Percentiles rank a stretch among this genome's conserved stretches.
Evolutionary conservation across 257 asterid genomes (phyloP).

Genomic region (Ilex asprella): DNA sequence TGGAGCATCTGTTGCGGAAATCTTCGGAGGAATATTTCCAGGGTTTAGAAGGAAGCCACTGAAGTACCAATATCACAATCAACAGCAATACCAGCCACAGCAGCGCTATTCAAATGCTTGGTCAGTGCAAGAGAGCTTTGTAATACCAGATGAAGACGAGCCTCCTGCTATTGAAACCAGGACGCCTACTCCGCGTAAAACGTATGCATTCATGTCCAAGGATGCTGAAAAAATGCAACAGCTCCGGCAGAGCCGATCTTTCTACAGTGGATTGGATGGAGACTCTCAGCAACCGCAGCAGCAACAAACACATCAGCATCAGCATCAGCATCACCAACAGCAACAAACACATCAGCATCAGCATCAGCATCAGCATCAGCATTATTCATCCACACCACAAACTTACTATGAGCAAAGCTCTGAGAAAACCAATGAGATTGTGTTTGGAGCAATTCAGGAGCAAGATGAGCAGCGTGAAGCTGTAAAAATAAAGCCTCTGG

Average conservation of each 20-base stretch:
- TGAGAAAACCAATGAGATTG: slow-evolving; percentile 60
- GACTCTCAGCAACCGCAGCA: slow-evolving; percentile 17
- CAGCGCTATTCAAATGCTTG: slow-evolving; percentile 35
- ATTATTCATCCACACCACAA: slow-evolving; percentile 49
- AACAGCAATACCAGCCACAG: slow-evolving; percentile 42
- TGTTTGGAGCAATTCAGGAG: slow-evolving; percentile 87
- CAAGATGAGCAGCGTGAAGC: slow-evolving; percentile 33
- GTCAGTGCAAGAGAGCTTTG: slow-evolving; percentile 84
- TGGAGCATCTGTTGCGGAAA: slow-evolving; percentile 56
- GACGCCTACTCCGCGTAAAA: slow-evolving; percentile 87
- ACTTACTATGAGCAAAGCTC: slow-evolving; percentile 64
- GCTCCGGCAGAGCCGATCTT: slow-evolving; percentile 66
- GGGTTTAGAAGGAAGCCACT: slow-evolving; percentile 38
- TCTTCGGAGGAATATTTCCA: slow-evolving; percentile 61
- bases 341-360: not conserved
- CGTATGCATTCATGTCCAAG: slow-evolving; percentile 82
- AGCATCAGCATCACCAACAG: not conserved
- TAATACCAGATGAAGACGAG: slow-evolving; percentile 70
- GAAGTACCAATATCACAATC: slow-evolving; percentile 30
- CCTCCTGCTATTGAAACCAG: slow-evolving; percentile 68
- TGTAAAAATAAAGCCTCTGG: slow-evolving; percentile 67
- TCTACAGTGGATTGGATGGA: slow-evolving; percentile 70
- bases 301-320: slow-evolving; percentile 25
- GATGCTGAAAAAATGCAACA: slow-evolving; percentile 85
- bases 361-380: slow-evolving; percentile 46